Base-by-base conservation (phyloP, 202 grass and related monocot genomes). In the Miscanthus sacchariflorus region DNA sequence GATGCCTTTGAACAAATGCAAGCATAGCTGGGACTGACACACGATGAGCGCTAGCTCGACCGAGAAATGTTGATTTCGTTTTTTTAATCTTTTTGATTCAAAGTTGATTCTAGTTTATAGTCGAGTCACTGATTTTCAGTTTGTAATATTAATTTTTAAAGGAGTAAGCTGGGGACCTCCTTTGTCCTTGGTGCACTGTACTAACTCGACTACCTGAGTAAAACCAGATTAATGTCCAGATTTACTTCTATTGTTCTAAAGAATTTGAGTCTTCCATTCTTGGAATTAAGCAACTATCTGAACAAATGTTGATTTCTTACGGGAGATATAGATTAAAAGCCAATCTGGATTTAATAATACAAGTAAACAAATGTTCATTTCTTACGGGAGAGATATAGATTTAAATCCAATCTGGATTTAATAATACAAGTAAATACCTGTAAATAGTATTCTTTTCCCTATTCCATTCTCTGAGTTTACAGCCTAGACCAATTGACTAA, bases 231-330 rank as follows among this genome's bases (percentile, higher is more conserved):
- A 19, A 35, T 56, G 74, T 35, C 25, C 17, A 33, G 6, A 8
- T 49, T 75, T 49, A 25, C 15, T 52, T 50, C 40, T 9, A 25
- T 6, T 33, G 30, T 33, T 33, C 30, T 33, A 33, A 1, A 28
- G 24, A 50, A 14, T 10, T 76, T 50, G 45, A 76, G 48, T 18
- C 3, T 4, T 76, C 24, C 23, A 49, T 25, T 18, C 12, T 3
- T 74, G 7, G 23, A 75, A 52, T 76, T 75, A 93, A 83, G 7
- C 27, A 54, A 56, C 3, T 52, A 58, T 9, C 54, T 58, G 54
- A 58, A 58, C 18, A 56, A 58, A 21, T 58, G 30, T 49, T 21
- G 18, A 21, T 58, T 58, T 58, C 54, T 18, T 9, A 7, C 5
- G 5, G 5, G 18, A 56, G 5, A 56, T 56, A 56, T 56, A 56